Base-by-base conservation (phyloP, 768 basidiomycete species). In the Gymnopilus junonius region DNA sequence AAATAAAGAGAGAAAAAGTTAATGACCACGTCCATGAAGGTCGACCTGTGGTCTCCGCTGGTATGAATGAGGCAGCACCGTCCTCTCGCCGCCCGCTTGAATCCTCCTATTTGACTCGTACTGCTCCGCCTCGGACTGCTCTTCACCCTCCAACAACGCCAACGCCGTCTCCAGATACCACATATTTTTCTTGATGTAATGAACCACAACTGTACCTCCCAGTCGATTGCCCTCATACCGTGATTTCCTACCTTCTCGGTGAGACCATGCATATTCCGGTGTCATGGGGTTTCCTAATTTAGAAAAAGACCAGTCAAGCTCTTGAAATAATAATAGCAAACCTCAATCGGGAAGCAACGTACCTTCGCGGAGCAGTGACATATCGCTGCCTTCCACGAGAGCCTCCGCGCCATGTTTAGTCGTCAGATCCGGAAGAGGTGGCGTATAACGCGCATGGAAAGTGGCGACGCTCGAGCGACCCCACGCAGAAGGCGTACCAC, bases 161-260 rank as follows among this genome's bases (percentile, higher is more conserved):
- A 95, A 77, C 11, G 94, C 93, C 5, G 96, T 93, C 79, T 99
- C 97, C 67, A 95, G 75, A 77, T 92, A 98, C 97, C 97, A 99
- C 79, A 93, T 91, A 66, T 93, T 88, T 74, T 94, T 91, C 87
- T 98, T 99, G 82, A 99, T 91, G 74, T 94, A 98, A 78, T 99
- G 97, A 55, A 99, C 95, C 21, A 95, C 92, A 48, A 96, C 85
- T 2, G 97, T 99, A 5, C 97, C 97, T 3, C 97, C 97, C 8
- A 94, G 86, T 21, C 91, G 88, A 62, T 84, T 79, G 46, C 82
- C 82, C 66, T 87, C 83, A 70, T 93, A 93, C 48, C 86, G 86
- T 53, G 74, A 84, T 66, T 77, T 71, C 42, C 88, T 82, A 51
- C 92, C 91, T 80, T 94, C 92, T 35, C 92, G 86, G 65, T 85